Evolutionary conservation across 2,329 filamentous ascomycete species (phyloP).

Genomic region (Arachnopeziza araneosa): DNA sequence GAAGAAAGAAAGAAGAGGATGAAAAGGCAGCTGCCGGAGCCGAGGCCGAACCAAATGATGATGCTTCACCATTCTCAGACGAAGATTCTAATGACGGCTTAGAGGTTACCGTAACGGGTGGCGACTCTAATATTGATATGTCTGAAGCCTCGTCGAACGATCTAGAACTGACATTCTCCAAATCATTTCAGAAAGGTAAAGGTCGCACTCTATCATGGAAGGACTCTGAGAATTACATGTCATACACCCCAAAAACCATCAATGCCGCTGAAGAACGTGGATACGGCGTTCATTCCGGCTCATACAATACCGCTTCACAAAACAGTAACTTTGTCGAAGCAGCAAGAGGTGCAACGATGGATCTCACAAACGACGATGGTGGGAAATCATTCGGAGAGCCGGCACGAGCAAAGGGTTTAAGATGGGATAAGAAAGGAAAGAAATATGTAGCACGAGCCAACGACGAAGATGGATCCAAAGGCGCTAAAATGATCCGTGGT

Average conservation of each 20-base stretch:
- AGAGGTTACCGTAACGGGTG: slow-evolving; percentile 30
- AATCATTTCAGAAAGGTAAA: slow-evolving; percentile 46
- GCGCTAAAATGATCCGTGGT: slow-evolving; percentile 68
- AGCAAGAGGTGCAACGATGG: slow-evolving; percentile 85
- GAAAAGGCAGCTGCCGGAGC: slow-evolving; percentile 34
- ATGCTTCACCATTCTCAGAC: slow-evolving; percentile 8
- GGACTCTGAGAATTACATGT: slow-evolving; percentile 92
- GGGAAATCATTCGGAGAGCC: slow-evolving; percentile 74
- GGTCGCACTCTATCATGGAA: slow-evolving; percentile 62
- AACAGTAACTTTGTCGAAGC: slow-evolving; percentile 77
- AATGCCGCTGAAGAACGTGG: slow-evolving; percentile 85
- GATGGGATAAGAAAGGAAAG: slow-evolving; percentile 95
- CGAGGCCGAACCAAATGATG: slow-evolving; percentile 20
- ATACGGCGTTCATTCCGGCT: slow-evolving; percentile 86
- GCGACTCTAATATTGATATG: slow-evolving; percentile 39
- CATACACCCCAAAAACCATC: slow-evolving; percentile 76
- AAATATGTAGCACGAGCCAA: slow-evolving; percentile 92
- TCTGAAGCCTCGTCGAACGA: slow-evolving; percentile 56
- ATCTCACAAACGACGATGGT: slow-evolving; percentile 83
- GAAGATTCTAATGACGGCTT: slow-evolving; percentile 28
- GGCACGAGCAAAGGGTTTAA: slow-evolving; percentile 65
- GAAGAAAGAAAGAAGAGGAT: slow-evolving; percentile 36
- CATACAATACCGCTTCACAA: slow-evolving; percentile 41
- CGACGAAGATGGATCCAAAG: slow-evolving; percentile 86
- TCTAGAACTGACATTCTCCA: slow-evolving; percentile 66